Percentiles rank a stretch among this genome's conserved stretches.
Evolutionary conservation across 2,329 filamentous ascomycete species (phyloP).

Genomic region (Ophiocordyceps robertsii): DNA sequence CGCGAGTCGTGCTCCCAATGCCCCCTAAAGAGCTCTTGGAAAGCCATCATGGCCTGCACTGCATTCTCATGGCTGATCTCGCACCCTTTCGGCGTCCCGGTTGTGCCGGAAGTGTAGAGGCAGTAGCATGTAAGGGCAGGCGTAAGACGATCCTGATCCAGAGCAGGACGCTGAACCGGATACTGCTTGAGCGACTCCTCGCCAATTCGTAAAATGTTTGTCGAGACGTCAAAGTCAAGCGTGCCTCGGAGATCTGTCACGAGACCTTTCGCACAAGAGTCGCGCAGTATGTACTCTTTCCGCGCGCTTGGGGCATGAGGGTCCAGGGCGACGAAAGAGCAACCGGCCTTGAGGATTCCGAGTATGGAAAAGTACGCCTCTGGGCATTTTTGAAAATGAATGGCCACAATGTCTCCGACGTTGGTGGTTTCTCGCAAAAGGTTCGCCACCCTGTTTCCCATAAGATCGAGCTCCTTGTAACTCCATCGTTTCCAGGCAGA

Average conservation of each 20-base stretch:
- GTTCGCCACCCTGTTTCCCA: slow-evolving; percentile 60
- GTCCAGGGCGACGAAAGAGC: slow-evolving; percentile 70
- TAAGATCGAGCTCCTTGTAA: slow-evolving; percentile 56
- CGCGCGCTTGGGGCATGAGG: slow-evolving; percentile 56
- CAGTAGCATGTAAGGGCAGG: slow-evolving; percentile 56
- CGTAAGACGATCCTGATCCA: not conserved
- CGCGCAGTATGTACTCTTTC: slow-evolving; percentile 65
- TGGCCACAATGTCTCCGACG: slow-evolving; percentile 51
- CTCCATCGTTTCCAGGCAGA: slow-evolving; percentile 48
- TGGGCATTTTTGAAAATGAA: slow-evolving; percentile 76
- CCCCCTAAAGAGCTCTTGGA: slow-evolving; percentile 61
- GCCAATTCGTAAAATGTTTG: slow-evolving; percentile 19
- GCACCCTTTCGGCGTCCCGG: slow-evolving; percentile 76
- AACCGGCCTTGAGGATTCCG: slow-evolving; percentile 71
- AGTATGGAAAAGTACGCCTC: slow-evolving; percentile 74
- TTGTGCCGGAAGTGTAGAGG: slow-evolving; percentile 79
- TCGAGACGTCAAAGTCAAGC: slow-evolving; percentile 18
- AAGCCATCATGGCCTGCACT: slow-evolving; percentile 80
- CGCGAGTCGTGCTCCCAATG: slow-evolving; percentile 63
- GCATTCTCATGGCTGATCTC: slow-evolving; percentile 80
- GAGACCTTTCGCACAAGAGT: slow-evolving; percentile 54
- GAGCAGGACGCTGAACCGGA: not conserved
- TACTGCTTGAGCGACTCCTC: slow-evolving; percentile 15
- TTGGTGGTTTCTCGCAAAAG: slow-evolving; percentile 38
- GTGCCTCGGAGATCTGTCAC: slow-evolving; percentile 32